These are phyloP conservation scores for Gomphus bonarii DNA, from an alignment of 1,284 basidiomycete genomes.

Conservation along the genomic window DNA sequence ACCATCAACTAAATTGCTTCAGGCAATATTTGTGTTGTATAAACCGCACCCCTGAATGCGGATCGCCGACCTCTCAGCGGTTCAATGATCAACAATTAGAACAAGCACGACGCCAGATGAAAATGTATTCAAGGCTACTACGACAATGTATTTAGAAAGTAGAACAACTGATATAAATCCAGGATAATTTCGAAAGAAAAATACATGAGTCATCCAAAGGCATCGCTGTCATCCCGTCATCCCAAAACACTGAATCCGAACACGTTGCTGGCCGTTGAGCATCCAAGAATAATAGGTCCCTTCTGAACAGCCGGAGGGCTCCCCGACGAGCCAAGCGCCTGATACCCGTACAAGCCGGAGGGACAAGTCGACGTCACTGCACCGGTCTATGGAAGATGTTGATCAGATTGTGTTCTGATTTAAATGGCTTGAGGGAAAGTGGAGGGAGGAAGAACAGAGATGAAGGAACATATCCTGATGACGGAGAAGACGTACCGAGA, in stretches of 20 bases:
- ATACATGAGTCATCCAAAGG: background rate
- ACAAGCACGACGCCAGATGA: too few relatives aligned
- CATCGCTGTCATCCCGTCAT: background rate
- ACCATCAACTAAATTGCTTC: too few relatives aligned
- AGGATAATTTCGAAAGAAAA: background rate
- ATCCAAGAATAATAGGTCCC: conserved; percentile 4
- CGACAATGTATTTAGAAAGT: too few relatives aligned
- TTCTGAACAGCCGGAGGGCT: conserved; percentile 2
- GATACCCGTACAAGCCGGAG: conserved; percentile 8
- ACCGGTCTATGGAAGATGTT: background rate
- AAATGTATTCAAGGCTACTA: too few relatives aligned
- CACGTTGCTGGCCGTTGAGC: background rate
- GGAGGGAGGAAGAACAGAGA: background rate
- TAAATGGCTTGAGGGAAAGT: background rate
- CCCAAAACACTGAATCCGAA: conserved; percentile 5
- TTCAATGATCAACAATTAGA: too few relatives aligned
- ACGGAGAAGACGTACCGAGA: background rate
- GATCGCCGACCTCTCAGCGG: too few relatives aligned
- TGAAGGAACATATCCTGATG: background rate
- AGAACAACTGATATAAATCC: background rate
- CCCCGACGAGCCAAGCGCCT: background rate
- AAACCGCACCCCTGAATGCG: too few relatives aligned
- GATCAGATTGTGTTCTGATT: background rate
- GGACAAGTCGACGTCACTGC: background rate
- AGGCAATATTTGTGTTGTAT: too few relatives aligned